Conservation (phyloP, 805 yeast species). For the Zygoascus biomembranicola region DNA sequence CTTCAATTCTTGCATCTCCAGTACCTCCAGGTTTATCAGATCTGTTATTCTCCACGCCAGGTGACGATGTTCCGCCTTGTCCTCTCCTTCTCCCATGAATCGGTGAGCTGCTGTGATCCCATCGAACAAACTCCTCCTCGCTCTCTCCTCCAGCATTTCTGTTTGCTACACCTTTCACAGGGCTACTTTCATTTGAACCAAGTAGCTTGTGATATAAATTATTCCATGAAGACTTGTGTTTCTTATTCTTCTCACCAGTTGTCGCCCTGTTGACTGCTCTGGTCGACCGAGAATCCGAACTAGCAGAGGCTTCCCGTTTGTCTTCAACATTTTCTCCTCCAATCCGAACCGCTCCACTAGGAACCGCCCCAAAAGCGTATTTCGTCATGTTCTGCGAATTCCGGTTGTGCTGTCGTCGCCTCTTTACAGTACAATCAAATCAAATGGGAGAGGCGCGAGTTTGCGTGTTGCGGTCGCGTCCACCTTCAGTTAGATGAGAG, state of each 20-base stretch:
- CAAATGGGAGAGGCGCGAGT: neutral
- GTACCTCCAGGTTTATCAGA: neutral
- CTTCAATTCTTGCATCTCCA: neutral
- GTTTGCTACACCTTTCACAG: neutral
- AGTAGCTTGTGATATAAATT: conserved; percentile 5
- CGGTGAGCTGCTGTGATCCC: conserved; percentile 12
- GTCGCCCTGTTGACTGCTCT: neutral
- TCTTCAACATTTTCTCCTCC: neutral
- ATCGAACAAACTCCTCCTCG: conserved; percentile 9
- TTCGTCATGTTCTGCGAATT: conserved; percentile 1
- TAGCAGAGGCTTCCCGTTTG: neutral
- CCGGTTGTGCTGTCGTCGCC: neutral
- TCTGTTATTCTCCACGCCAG: neutral
- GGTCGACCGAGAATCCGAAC: neutral
- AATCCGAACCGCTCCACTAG: conserved; percentile 5
- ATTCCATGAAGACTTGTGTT: conserved; percentile 3
- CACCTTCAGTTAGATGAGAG: no score
- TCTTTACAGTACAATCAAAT: neutral
- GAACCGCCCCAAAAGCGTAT: conserved; percentile 7
- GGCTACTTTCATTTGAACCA: conserved; percentile 1
- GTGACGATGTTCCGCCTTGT: neutral
- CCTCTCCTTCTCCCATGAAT: neutral
- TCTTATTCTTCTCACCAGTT: neutral
- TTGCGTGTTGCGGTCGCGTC: neutral
- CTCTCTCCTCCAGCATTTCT: neutral